Percentiles rank a stretch among this genome's conserved stretches.
Conservation (phyloP, 345 rosid species). For the Eucalyptus pauciflora region DNA sequence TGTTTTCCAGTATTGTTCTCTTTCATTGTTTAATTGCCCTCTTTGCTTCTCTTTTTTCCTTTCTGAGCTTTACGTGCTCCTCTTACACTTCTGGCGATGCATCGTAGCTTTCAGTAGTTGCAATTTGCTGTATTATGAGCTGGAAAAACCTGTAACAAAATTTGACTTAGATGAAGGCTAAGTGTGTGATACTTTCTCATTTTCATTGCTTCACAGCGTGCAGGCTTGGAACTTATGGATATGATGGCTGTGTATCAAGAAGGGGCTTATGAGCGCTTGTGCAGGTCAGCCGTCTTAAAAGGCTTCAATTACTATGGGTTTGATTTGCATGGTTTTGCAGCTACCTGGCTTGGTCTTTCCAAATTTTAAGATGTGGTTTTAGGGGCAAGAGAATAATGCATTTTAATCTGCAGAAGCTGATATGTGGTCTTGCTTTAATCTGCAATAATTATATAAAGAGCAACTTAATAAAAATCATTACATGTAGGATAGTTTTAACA, state of each 20-base stretch:
- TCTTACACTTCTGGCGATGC: neutral
- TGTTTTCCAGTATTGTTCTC: neutral
- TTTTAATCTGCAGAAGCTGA: neutral
- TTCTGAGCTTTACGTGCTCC: neutral
- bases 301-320: neutral
- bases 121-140: neutral
- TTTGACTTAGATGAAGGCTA: neutral
- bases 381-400: neutral
- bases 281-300: constrained; percentile 46
- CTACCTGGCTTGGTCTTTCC: neutral
- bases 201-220: constrained; percentile 52
- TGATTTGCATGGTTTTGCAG: neutral
- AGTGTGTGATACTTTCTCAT: constrained; percentile 1
- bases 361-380: neutral
- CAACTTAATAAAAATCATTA: neutral
- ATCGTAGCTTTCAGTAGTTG: neutral
- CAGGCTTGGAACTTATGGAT: constrained; percentile 98
- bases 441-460: neutral
- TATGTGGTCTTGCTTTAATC: neutral
- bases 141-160: neutral
- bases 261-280: constrained; percentile 97
- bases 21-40: neutral
- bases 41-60: neutral
- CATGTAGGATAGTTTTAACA: neutral
- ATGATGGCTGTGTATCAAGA: constrained; percentile 99